Conservation (phyloP, 2,329 filamentous ascomycete genomes). For the Teratosphaeria nubilosa region DNA sequence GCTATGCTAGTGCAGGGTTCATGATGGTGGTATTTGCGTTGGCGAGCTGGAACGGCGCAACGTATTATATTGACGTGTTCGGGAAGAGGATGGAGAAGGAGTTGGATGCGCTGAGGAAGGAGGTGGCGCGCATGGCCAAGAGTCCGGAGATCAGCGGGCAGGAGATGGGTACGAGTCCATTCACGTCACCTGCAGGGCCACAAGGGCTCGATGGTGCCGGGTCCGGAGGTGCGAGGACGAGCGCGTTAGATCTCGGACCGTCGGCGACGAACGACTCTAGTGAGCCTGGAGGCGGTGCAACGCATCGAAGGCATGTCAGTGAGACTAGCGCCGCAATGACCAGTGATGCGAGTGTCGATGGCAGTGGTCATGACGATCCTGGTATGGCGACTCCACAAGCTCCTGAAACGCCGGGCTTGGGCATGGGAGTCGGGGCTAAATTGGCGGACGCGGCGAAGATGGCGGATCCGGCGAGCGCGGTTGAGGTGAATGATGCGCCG, state of each 20-base stretch:
- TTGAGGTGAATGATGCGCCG: not conserved
- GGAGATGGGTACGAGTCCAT: slow-evolving; percentile 13
- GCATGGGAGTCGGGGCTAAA: not conserved
- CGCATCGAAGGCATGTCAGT: not conserved
- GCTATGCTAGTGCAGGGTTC: slow-evolving; percentile 67
- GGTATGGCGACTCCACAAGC: not conserved
- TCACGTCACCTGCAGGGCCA: slow-evolving; percentile 18
- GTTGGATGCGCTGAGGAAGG: slow-evolving; percentile 74
- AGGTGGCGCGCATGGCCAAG: slow-evolving; percentile 46
- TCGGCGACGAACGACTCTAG: slow-evolving; percentile 6
- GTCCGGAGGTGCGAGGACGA: slow-evolving; percentile 9
- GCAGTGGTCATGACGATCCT: not conserved
- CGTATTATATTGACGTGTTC: slow-evolving; percentile 97
- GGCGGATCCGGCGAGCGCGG: not conserved
- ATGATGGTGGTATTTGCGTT: slow-evolving; percentile 76
- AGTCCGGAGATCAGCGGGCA: slow-evolving; percentile 19
- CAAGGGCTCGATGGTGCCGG: slow-evolving; percentile 9
- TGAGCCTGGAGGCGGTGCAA: not conserved
- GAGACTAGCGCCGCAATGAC: not conserved
- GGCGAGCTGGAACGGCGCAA: slow-evolving; percentile 95
- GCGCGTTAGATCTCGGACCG: slow-evolving; percentile 23
- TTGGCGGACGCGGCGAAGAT: not conserved
- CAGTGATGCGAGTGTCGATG: not conserved
- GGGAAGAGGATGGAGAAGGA: slow-evolving; percentile 96
- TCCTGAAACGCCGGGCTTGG: slow-evolving; percentile 4